Conservation (phyloP, 768 basidiomycete species). For the Favolaschia claudopus region DNA sequence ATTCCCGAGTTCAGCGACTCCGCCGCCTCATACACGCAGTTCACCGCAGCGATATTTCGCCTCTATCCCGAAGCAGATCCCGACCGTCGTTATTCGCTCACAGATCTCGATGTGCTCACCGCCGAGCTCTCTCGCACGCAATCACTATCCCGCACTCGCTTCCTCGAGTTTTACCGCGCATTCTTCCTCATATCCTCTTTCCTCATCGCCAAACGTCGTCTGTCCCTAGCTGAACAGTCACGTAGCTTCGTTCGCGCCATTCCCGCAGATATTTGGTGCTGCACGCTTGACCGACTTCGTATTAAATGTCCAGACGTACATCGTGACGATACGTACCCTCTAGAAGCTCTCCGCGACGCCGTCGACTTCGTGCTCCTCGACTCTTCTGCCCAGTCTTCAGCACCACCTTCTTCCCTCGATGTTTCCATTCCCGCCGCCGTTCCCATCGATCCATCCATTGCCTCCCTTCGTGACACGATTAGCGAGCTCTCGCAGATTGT, state of each 20-base stretch:
- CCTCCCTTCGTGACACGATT: no score
- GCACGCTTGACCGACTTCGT: slow-evolving; percentile 17
- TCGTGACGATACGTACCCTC: no score
- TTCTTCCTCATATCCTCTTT: slow-evolving; percentile 30
- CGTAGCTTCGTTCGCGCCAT: slow-evolving; percentile 26
- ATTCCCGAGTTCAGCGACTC: slow-evolving; percentile 18
- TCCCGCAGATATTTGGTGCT: background rate
- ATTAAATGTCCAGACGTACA: no score
- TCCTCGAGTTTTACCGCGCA: slow-evolving; percentile 28
- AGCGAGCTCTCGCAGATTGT: no score
- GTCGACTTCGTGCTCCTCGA: no score
- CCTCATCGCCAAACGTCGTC: slow-evolving; percentile 17
- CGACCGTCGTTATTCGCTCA: slow-evolving; percentile 21
- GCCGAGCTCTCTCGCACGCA: slow-evolving; percentile 15
- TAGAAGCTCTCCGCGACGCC: no score
- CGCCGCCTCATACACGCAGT: slow-evolving; percentile 23
- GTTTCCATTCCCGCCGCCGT: no score
- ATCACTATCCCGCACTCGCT: slow-evolving; percentile 16
- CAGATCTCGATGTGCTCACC: slow-evolving; percentile 33
- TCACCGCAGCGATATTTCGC: slow-evolving; percentile 27
- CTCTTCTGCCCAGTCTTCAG: no score
- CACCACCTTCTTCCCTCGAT: no score
- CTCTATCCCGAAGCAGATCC: slow-evolving; percentile 30
- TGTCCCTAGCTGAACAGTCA: slow-evolving; percentile 27
- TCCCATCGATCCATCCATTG: no score